Conservation (phyloP, 345 rosid genomes). For the Pistacia vera region DNA sequence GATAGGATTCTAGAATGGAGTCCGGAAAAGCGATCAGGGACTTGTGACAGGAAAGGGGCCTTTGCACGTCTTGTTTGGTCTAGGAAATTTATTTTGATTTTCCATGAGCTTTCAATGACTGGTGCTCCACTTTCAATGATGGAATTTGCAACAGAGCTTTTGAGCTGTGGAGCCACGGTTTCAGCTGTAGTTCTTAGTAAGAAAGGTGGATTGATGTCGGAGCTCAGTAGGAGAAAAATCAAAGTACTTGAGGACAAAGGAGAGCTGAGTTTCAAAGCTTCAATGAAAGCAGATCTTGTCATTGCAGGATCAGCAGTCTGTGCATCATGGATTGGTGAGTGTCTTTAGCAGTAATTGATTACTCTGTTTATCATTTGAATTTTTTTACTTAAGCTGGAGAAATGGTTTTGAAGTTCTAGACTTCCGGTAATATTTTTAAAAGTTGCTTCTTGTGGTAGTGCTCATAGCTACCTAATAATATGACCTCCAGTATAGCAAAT, state of each 20-base stretch:
- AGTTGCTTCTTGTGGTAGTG: not conserved
- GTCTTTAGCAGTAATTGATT: conserved; percentile 11
- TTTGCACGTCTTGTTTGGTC: conserved; percentile 98
- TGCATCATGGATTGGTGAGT: conserved; percentile 92
- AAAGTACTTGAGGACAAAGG: conserved; percentile 93
- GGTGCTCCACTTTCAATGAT: conserved; percentile 98
- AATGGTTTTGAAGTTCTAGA: not conserved
- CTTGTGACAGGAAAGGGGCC: conserved; percentile 88
- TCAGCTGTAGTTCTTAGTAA: conserved; percentile 92
- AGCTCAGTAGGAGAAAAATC: conserved; percentile 83
- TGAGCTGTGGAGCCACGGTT: conserved; percentile 99
- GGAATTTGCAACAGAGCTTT: conserved; percentile 95
- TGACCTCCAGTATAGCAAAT: not conserved
- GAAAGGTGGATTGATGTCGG: conserved; percentile 89
- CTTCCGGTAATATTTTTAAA: not conserved
- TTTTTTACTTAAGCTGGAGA: not conserved
- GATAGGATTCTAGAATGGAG: conserved; percentile 85
- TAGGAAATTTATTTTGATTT: conserved; percentile 82
- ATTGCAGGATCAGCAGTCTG: conserved; percentile 98
- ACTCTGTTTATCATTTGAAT: conserved; percentile 4
- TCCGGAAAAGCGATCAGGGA: conserved; percentile 88
- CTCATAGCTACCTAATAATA: not conserved
- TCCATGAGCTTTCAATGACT: conserved; percentile 98
- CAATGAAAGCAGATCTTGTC: conserved; percentile 95
- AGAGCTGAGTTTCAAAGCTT: conserved; percentile 87